These are phyloP conservation scores for Aphanoascus verrucosus DNA, from an alignment of 2,329 filamentous ascomycete genomes.

Conservation along the genomic window DNA sequence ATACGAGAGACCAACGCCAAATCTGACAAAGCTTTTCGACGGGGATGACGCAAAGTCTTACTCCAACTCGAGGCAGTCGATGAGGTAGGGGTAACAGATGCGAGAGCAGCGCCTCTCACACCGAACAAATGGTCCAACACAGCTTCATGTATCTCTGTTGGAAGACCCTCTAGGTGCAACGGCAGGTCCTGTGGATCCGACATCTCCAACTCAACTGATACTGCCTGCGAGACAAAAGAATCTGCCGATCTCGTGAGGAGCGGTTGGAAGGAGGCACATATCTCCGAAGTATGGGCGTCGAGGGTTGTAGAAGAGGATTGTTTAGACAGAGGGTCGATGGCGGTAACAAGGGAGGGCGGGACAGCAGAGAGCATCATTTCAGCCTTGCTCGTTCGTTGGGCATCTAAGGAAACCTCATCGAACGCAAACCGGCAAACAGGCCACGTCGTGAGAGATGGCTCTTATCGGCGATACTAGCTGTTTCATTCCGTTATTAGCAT, in stretches of 20 bases:
- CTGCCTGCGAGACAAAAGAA: constrained; percentile 2
- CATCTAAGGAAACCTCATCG: constrained; percentile 3
- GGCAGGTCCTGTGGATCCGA: not conserved
- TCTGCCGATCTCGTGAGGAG: not conserved
- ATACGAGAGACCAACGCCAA: constrained; percentile 48
- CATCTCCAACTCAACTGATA: constrained; percentile 10
- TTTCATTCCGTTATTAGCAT: constrained; percentile 4
- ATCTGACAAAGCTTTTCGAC: constrained; percentile 56
- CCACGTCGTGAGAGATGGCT: not conserved
- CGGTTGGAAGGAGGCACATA: constrained; percentile 2
- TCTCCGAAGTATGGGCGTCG: not conserved
- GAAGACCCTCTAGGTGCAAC: constrained; percentile 39
- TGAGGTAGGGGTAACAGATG: constrained; percentile 46
- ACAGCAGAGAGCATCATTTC: constrained; percentile 9
- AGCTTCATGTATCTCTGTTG: constrained; percentile 60
- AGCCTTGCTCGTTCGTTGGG: constrained; percentile 9
- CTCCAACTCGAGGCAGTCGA: constrained; percentile 49
- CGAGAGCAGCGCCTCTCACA: constrained; percentile 52
- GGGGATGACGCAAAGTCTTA: constrained; percentile 55
- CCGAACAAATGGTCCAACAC: constrained; percentile 63
- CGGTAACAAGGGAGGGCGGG: not conserved
- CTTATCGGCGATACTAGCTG: not conserved
- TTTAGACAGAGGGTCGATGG: constrained; percentile 4
- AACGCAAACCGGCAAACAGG: not conserved
- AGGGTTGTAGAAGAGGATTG: constrained; percentile 3